Evolutionary conservation across 352 stramenopile species (phyloP).

Genomic region (Phytopythium sindhum): DNA sequence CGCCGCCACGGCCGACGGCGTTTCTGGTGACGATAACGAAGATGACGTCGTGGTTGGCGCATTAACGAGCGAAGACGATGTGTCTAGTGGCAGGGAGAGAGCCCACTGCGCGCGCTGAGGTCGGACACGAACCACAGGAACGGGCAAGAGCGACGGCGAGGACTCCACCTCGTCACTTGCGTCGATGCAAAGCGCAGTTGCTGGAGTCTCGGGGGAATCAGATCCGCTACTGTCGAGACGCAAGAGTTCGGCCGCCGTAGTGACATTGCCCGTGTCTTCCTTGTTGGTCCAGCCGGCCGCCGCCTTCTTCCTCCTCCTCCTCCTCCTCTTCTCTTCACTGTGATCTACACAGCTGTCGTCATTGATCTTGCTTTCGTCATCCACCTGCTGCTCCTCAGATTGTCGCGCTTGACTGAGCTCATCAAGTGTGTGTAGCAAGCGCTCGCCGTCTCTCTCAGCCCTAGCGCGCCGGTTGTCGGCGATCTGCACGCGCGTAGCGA

Average conservation of each 20-base stretch:
- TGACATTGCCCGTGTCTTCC: not conserved
- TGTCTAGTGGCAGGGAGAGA: not conserved
- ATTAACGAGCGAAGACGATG: not conserved
- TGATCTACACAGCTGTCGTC: slow-evolving; percentile 2
- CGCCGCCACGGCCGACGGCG: not conserved
- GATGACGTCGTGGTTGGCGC: not conserved
- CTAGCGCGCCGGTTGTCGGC: slow-evolving; percentile 25
- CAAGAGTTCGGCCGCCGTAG: not conserved
- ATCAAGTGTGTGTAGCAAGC: slow-evolving; percentile 20
- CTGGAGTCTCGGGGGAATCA: not conserved
- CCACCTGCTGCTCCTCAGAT: slow-evolving; percentile 8
- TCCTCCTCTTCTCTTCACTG: not conserved
- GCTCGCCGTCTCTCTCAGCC: slow-evolving; percentile 22
- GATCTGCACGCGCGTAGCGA: slow-evolving; percentile 30
- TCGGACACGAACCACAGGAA: not conserved
- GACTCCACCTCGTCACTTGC: not conserved
- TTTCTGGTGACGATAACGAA: not conserved
- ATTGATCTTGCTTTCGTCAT: not conserved
- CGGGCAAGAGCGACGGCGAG: not conserved
- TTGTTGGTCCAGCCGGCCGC: not conserved
- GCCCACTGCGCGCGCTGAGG: not conserved
- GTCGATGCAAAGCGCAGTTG: not conserved
- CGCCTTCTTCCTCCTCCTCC: not conserved
- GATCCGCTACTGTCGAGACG: not conserved
- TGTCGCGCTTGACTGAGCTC: slow-evolving; percentile 10